Base-by-base conservation (phyloP, 441 rosid species). In the Brassica hybrid region DNA sequence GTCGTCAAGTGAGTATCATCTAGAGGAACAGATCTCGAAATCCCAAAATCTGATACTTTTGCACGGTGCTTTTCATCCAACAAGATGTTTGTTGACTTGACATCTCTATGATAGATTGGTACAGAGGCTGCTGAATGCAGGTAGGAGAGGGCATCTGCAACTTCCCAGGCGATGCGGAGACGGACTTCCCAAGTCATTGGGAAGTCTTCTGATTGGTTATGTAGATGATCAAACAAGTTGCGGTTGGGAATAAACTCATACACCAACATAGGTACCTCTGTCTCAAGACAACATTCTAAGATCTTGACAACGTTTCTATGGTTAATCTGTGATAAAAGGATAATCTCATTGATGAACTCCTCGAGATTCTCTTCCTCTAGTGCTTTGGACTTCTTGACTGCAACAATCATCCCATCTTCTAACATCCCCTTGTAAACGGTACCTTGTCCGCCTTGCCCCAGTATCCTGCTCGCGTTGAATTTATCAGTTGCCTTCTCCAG, bases 41-140 rank as follows among this genome's bases (percentile, higher is more conserved):
- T 83, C 4, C 90, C 85, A 65, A 87, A 89, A 65, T 85, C 87
- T 1, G 91, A 80, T 2, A 85, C 85, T 84, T 86, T 79, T 5
- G 88, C 76, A 0, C 73, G 63, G 45, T 65, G 78, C 9, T 64
- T 76, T 16, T 79, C 87, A 5, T 87, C 91, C 30, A 89, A 17
- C 5, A 87, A 80, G 52, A 89, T 85, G 76, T 86, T 89, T 6
- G 84, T 65, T 1, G 89, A 84, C 62, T 89, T 86, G 30, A 89
- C 80, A 64, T 85, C 89, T 3, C 88, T 81, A 36, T 87, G 93
- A 50, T 75, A 85, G 14, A 87, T 79, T 56, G 91, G 88, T 14
- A 75, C 61, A 9, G 91, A 85, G 43, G 86, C 91, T 8, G 91
- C 83, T 52, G 82, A 87, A 74, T 89, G 93, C 86, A 87, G 81